Base-by-base conservation (phyloP, 345 rosid species). In the Eucalyptus albens region DNA sequence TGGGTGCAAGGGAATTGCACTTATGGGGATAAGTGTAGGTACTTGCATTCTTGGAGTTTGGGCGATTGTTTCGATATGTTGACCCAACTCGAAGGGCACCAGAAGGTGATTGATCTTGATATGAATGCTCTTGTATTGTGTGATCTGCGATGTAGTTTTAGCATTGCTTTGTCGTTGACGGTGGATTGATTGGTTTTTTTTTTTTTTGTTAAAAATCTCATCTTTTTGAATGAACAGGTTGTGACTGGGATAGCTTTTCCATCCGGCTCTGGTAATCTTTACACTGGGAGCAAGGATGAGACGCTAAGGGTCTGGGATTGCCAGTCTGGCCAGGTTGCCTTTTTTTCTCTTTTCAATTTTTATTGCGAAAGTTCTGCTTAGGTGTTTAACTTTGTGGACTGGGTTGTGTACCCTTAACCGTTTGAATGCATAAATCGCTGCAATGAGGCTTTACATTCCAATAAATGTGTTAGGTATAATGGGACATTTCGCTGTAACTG, bases 291-390 rank as follows among this genome's bases (percentile, higher is more conserved):
- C 91, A 93, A 95, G 92, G 99, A 98, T 90, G 98, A 94, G 91
- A 94, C 99, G 27, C 93, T 96, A 45, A 94, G 99, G 89, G 92
- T 94, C 83, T 98, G 99, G 99, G 98, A 98, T 94, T 96, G 98
- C 86, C 95, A 95, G 59, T 95, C 99, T 88, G 99, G 99, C 87
- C 97, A 96, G 99, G 99, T 98, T 89, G 89, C 87, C 56, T 59
- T 24, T 44, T 86, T 87, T 88, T 27, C 15, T 14, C 51, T 6
- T 42, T 12, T 89, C 31, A 49, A 24, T 33, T 33, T 47, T 56
- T 42, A 53, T 37, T 87, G n/a, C 44, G 8, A 37, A 24, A 42
- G 37, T 65, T 53, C 45, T 86, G 10, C 24, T 51, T 51, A 51
- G 55, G 55, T 55, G 87, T 77, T 77, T 22, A 6, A 40, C 26